These are phyloP conservation scores for Cinnamomum chago DNA, from an alignment of 164 flowering plant species.

Conservation along the genomic window DNA sequence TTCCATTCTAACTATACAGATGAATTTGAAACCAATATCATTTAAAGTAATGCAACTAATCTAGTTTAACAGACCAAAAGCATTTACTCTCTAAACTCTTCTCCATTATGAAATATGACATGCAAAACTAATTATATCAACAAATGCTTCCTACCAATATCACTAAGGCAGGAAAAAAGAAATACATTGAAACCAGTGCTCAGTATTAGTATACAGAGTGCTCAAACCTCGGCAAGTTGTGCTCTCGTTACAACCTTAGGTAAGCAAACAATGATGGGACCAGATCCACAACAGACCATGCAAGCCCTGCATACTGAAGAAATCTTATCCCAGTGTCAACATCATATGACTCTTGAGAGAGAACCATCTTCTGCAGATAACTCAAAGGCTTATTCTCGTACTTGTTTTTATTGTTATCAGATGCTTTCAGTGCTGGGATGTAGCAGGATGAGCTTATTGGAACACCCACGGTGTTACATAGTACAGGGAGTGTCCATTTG, in stretches of 20 bases:
- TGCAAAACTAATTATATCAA: no score
- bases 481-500: constrained; percentile 76
- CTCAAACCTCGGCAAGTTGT: background rate
- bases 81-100: no score
- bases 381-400: constrained; percentile 41
- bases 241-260: constrained; percentile 39
- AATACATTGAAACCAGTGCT: background rate
- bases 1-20: no score
- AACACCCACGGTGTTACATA: constrained; percentile 69
- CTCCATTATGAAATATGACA: no score
- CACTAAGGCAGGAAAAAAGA: no score
- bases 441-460: constrained; percentile 74
- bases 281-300: constrained; percentile 96
- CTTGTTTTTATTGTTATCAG: constrained; percentile 28
- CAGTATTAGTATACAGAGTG: background rate
- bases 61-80: no score
- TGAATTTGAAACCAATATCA: no score
- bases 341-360: constrained; percentile 59
- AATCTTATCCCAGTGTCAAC: constrained; percentile 95
- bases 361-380: constrained; percentile 52
- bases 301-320: constrained; percentile 93
- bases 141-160: no score
- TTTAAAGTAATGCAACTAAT: no score
- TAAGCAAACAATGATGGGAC: constrained; percentile 73
- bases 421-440: constrained; percentile 49